These are phyloP conservation scores for Scleromitrula shiraiana DNA, from an alignment of 2,329 filamentous ascomycete genomes.

Conservation along the genomic window DNA sequence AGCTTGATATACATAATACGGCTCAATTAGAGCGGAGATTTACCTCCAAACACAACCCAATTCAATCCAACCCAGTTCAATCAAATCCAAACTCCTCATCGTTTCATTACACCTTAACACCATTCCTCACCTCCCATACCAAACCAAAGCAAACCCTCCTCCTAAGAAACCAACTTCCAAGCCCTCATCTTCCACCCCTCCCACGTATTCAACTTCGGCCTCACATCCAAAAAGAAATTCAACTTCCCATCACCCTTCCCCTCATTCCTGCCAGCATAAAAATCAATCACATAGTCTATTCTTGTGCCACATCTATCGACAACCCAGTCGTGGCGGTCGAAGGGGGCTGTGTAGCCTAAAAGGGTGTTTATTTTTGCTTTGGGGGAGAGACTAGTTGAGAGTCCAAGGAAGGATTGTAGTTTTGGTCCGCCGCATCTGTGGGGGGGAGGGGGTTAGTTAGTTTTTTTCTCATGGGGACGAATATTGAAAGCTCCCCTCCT, in stretches of 20 bases:
- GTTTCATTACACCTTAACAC: too few species aligned
- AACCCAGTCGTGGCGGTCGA: slow-evolving; percentile 96
- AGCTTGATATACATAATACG: background rate
- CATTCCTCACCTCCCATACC: too few species aligned
- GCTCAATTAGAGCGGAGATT: background rate
- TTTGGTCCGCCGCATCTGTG: slow-evolving; percentile 65
- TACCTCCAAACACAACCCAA: background rate
- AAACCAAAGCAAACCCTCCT: too few species aligned
- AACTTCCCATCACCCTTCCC: slow-evolving; percentile 35
- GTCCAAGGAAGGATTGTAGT: slow-evolving; percentile 75
- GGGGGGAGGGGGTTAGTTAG: background rate
- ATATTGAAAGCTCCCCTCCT: background rate
- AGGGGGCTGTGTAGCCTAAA: slow-evolving; percentile 83
- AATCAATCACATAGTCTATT: slow-evolving; percentile 96
- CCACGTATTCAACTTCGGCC: slow-evolving; percentile 60
- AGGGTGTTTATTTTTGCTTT: slow-evolving; percentile 74
- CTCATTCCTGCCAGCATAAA: slow-evolving; percentile 66
- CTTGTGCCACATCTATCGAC: slow-evolving; percentile 81
- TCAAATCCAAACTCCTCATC: background rate
- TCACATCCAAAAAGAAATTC: slow-evolving; percentile 61
- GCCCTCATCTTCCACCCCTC: slow-evolving; percentile 62
- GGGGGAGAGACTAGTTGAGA: slow-evolving; percentile 63
- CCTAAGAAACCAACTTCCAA: slow-evolving; percentile 35
- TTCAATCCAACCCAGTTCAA: background rate
- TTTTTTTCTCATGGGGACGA: background rate